phyloP scores from a whole-genome alignment of 345 rosid genomes.

The Noccaea bulbosa region DNA sequence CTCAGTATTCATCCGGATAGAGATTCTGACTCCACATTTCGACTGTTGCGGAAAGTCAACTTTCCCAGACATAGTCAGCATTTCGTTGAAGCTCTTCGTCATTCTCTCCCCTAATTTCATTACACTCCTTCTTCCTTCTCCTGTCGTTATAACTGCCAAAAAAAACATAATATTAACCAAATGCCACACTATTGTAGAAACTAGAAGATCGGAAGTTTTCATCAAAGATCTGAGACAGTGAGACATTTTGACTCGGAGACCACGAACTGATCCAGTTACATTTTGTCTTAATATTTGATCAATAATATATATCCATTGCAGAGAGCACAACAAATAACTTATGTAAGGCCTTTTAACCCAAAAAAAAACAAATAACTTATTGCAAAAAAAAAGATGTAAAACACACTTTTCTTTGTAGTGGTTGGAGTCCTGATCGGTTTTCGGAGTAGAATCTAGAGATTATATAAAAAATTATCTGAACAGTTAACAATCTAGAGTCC shows the following conservation, averaged over 20 bases:
- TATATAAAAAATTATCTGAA: background rate
- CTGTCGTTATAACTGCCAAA: slow-evolving; percentile 37
- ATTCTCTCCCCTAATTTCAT: slow-evolving; percentile 71
- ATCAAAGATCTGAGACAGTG: background rate
- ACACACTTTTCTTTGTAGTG: no score
- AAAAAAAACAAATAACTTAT: no score
- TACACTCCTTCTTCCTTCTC: slow-evolving; percentile 50
- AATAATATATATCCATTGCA: no score
- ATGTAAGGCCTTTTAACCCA: no score
- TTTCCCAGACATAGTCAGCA: slow-evolving; percentile 57
- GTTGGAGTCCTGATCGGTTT: no score
- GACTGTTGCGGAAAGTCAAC: slow-evolving; percentile 54
- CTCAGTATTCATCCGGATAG: slow-evolving; percentile 46
- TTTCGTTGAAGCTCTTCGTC: slow-evolving; percentile 58
- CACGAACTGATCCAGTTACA: background rate
- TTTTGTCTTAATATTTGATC: no score
- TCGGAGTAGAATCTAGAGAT: background rate
- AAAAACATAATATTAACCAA: background rate
- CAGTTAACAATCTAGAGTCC: background rate
- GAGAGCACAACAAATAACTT: no score
- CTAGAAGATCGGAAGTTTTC: background rate
- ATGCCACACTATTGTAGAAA: background rate
- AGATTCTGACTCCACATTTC: slow-evolving; percentile 62
- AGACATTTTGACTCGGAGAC: background rate
- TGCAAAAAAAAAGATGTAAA: no score